Percentiles rank a stretch among this genome's conserved stretches.
Conservation (phyloP, 1,284 basidiomycete species). For the Ustilago esculenta region DNA sequence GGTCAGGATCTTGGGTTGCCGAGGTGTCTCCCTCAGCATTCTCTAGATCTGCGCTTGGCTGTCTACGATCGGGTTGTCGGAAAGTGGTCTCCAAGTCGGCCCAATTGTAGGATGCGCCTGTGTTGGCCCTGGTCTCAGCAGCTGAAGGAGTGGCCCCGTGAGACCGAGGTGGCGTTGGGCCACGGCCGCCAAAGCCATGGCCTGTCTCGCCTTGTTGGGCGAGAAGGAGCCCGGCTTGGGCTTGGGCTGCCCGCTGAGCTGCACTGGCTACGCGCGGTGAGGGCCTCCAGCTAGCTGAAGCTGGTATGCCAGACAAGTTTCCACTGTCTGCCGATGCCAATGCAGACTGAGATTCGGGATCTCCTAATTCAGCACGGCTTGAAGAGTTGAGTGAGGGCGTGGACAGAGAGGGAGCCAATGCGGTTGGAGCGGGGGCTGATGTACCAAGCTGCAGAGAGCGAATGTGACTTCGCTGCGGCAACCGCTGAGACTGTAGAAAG, state of each 20-base stretch:
- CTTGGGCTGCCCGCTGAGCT: slow-evolving; percentile 29
- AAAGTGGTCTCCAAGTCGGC: slow-evolving; percentile 21
- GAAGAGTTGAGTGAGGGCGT: slow-evolving; percentile 18
- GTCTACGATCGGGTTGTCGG: background rate
- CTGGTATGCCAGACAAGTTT: slow-evolving; percentile 10
- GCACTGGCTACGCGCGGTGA: slow-evolving; percentile 40
- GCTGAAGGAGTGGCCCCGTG: slow-evolving; percentile 8
- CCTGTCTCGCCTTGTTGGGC: slow-evolving; percentile 1
- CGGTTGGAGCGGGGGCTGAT: slow-evolving; percentile 17
- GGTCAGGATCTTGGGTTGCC: background rate
- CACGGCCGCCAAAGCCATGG: slow-evolving; percentile 9
- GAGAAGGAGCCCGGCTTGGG: slow-evolving; percentile 14
- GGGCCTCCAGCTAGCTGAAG: slow-evolving; percentile 41
- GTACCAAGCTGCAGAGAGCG: slow-evolving; percentile 30
- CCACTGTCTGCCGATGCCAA: slow-evolving; percentile 3
- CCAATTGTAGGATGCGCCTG: slow-evolving; percentile 27
- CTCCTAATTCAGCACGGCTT: background rate
- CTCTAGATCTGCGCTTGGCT: slow-evolving; percentile 2
- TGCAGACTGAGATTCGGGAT: background rate
- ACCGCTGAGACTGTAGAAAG: slow-evolving; percentile 8
- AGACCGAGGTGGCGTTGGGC: slow-evolving; percentile 20
- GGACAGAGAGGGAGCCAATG: slow-evolving; percentile 29
- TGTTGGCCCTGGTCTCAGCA: background rate
- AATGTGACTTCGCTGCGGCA: slow-evolving; percentile 26
- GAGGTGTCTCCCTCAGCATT: slow-evolving; percentile 4